A percentile compares a stretch with the other conserved stretches of the same genome.
phyloP scores from a whole-genome alignment of 1,284 basidiomycete species.

The Austroboletus niveus region DNA sequence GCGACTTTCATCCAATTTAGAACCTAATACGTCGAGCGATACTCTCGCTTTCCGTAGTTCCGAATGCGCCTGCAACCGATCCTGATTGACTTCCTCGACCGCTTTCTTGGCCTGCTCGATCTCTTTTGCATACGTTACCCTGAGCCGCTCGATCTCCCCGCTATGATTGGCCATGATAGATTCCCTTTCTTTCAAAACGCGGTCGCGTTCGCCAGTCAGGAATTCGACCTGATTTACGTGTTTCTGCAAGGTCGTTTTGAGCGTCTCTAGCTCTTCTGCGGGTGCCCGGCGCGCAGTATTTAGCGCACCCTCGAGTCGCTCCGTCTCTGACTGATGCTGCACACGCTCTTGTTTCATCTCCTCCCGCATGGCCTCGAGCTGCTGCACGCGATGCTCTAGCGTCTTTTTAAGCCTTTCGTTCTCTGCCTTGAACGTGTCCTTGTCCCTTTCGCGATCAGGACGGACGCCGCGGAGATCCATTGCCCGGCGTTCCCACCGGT shows the following conservation, averaged over 20 bases:
- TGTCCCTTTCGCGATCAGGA: constrained; percentile 18
- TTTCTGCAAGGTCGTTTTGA: constrained; percentile 20
- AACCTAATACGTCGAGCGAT: constrained; percentile 19
- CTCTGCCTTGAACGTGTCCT: constrained; percentile 24
- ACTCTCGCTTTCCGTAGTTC: constrained; percentile 23
- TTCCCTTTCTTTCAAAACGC: constrained; percentile 27
- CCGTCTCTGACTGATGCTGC: constrained; percentile 8
- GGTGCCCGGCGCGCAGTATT: constrained; percentile 3
- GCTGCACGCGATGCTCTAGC: constrained; percentile 17
- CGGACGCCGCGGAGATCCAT: constrained; percentile 13
- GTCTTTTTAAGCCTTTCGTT: constrained; percentile 21
- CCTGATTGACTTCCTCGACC: constrained; percentile 26
- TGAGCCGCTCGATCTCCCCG: constrained; percentile 27
- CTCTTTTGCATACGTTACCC: constrained; percentile 17
- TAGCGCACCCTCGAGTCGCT: constrained; percentile 12
- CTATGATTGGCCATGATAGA: constrained; percentile 8
- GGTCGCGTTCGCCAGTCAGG: constrained; percentile 26
- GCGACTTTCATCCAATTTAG: constrained; percentile 16
- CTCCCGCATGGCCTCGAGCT: constrained; percentile 9
- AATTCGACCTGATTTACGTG: constrained; percentile 19
- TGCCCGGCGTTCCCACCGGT: constrained; percentile 21
- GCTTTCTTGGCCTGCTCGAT: constrained; percentile 15
- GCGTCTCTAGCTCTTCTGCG: constrained; percentile 17
- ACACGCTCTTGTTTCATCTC: constrained; percentile 6
- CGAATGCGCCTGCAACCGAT: constrained; percentile 19